Base-by-base conservation (phyloP, 768 basidiomycete species). In the Suillus lakei region DNA sequence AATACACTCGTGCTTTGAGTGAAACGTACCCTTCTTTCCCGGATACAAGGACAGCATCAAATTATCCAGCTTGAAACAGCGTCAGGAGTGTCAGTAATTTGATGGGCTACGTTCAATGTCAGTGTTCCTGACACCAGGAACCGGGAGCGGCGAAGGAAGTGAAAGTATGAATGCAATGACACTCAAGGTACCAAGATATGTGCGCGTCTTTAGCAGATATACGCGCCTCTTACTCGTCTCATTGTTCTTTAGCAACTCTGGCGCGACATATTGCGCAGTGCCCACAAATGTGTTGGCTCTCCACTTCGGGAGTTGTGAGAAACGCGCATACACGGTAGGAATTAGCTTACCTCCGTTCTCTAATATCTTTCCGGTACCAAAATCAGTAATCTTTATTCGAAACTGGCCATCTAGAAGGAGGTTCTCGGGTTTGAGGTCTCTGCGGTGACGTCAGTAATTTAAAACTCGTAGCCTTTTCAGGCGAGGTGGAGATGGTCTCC, bases 301-400 rank as follows among this genome's bases (percentile, higher is more conserved):
- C 85, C 61, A 74, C 87, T 84, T 67, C 53, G 71, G 71, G 44
- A 68, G 67, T 36, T 69, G 75, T 53, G 68, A 73, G n/a, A 74
- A 75, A 34, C 72, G 72, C n/a, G 43, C 39, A 62, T 6, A 32
- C 48, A 41, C n/a, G 18, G 18, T 54, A 61, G 38, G 36, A 30
- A 34, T 60, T 62, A 15, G 78, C 87, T 71, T 63, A 89, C 89
- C 77, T 60, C 80, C 82, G 26, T 83, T 73, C 66, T 89, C 87
- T 39, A 89, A 79, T 67, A 92, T 81, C 78, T 92, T 92, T 23
- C 95, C 95, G 5, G 95, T 96, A 7, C 98, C 98, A 77, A 99
- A 99, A 76, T 99, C 98, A 18, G 95, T 93, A n/a, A 99, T 86
- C 77, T 95, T 97, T 74, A 98, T 88, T 62, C 95, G 88, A 79